Percentiles rank a stretch among this genome's conserved stretches.
phyloP scores from a whole-genome alignment of 2,329 filamentous ascomycete species.

The Leptographium flavum region DNA sequence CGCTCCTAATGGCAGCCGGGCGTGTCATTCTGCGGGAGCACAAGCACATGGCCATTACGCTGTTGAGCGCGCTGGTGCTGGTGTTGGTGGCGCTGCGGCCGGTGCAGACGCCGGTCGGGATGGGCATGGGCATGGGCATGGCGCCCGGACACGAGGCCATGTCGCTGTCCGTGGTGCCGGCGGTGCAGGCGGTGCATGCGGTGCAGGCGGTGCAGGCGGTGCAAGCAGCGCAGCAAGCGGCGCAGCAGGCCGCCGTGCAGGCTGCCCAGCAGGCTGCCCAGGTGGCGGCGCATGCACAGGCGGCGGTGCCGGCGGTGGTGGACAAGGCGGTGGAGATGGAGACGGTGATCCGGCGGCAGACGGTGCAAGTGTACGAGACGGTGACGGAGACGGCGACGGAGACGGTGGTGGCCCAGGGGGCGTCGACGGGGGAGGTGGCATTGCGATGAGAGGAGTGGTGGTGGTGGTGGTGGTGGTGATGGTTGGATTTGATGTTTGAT shows the following conservation, averaged over 20 bases:
- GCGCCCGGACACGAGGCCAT: too few relatives aligned
- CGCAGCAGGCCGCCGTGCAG: too few relatives aligned
- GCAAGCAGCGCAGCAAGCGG: not conserved
- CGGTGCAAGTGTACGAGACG: constrained; percentile 13
- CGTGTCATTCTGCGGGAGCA: constrained; percentile 40
- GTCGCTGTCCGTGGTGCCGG: not conserved
- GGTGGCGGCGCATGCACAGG: not conserved
- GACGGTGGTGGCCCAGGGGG: not conserved
- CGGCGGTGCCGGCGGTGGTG: not conserved
- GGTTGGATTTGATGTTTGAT: too few relatives aligned
- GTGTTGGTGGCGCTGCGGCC: constrained; percentile 28
- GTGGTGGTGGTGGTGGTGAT: too few relatives aligned
- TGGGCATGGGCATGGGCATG: too few relatives aligned
- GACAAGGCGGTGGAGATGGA: not conserved
- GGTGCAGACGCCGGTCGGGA: constrained; percentile 12
- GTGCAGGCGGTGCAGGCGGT: not conserved
- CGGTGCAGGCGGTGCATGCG: not conserved
- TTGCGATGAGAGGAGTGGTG: not conserved
- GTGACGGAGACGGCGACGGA: constrained; percentile 7
- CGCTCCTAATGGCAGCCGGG: constrained; percentile 38
- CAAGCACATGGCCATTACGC: constrained; percentile 43
- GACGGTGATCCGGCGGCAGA: constrained; percentile 12
- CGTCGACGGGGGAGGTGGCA: not conserved
- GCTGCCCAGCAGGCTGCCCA: too few relatives aligned
- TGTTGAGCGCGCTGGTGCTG: constrained; percentile 39